Conservation (phyloP, 2,329 filamentous ascomycete genomes). For the Xylariomycetidae sp. region DNA sequence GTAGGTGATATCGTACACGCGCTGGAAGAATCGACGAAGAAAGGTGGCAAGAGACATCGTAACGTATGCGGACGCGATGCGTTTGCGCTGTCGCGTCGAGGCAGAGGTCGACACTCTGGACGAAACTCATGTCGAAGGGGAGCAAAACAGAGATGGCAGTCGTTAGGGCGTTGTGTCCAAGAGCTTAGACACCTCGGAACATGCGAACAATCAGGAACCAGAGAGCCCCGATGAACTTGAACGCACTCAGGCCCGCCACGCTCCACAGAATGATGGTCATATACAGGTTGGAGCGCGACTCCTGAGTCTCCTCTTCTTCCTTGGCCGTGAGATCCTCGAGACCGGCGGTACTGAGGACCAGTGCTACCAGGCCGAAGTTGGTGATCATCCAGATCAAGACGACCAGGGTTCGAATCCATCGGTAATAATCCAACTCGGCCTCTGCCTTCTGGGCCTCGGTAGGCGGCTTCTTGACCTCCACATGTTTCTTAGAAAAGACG, state of each 20-base stretch:
- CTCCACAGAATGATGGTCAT: constrained; percentile 84
- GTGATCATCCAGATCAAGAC: constrained; percentile 95
- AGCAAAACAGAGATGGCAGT: too few species aligned
- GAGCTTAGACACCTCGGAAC: constrained; percentile 62
- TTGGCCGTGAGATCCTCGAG: constrained; percentile 58
- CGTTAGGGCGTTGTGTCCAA: too few species aligned
- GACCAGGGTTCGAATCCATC: constrained; percentile 85
- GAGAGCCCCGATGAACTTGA: constrained; percentile 81
- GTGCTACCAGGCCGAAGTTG: constrained; percentile 81
- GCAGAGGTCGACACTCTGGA: too few species aligned
- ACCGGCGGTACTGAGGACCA: constrained; percentile 82
- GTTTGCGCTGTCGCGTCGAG: too few species aligned
- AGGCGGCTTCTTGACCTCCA: constrained; percentile 60
- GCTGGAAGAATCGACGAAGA: too few species aligned
- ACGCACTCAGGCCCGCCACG: constrained; percentile 74
- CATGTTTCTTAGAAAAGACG: constrained; percentile 68
- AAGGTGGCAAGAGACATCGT: too few species aligned
- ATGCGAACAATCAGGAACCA: constrained; percentile 90
- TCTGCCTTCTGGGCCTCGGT: constrained; percentile 56
- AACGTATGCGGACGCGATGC: too few species aligned
- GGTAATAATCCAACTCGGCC: constrained; percentile 97
- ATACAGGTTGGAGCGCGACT: constrained; percentile 68
- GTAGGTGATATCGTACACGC: too few species aligned
- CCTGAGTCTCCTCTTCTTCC: constrained; percentile 34
- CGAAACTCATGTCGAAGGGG: background rate